Percentiles rank a stretch among this genome's conserved stretches.
Conservation (phyloP, 768 basidiomycete species). For the Lactarius vividus region DNA sequence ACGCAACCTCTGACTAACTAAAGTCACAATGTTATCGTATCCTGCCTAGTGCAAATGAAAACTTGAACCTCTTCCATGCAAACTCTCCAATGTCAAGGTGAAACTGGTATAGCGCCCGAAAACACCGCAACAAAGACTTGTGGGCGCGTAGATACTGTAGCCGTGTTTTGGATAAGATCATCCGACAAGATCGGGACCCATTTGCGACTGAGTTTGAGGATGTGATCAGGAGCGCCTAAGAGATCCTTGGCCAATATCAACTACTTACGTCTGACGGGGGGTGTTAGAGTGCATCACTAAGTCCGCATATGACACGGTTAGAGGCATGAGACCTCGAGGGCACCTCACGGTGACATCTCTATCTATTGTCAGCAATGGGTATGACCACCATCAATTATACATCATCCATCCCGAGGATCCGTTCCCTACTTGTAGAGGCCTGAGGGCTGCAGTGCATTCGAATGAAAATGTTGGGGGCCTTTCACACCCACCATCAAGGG, state of each 20-base stretch:
- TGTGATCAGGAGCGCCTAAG: not conserved
- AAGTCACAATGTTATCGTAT: too few species aligned
- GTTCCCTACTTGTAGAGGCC: not conserved
- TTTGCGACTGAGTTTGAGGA: not conserved
- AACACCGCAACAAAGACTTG: not conserved
- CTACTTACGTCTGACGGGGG: not conserved
- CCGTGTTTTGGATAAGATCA: not conserved
- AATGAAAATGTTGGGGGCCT: not conserved
- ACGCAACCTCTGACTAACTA: not conserved
- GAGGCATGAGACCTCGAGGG: not conserved
- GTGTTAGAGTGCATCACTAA: not conserved
- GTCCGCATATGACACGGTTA: not conserved
- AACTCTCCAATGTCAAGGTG: not conserved
- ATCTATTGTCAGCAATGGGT: not conserved
- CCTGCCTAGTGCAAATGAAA: too few species aligned
- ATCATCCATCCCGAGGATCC: not conserved
- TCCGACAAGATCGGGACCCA: not conserved
- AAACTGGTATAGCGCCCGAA: not conserved
- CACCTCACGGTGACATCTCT: not conserved
- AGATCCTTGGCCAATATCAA: not conserved
- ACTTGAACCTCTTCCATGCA: not conserved
- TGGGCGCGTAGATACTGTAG: not conserved
- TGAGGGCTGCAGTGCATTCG: not conserved
- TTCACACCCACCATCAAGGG: not conserved
- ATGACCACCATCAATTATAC: not conserved